Evolutionary conservation across 2,329 filamentous ascomycete genomes (phyloP).

Genomic region (Fusarium marasasianum): DNA sequence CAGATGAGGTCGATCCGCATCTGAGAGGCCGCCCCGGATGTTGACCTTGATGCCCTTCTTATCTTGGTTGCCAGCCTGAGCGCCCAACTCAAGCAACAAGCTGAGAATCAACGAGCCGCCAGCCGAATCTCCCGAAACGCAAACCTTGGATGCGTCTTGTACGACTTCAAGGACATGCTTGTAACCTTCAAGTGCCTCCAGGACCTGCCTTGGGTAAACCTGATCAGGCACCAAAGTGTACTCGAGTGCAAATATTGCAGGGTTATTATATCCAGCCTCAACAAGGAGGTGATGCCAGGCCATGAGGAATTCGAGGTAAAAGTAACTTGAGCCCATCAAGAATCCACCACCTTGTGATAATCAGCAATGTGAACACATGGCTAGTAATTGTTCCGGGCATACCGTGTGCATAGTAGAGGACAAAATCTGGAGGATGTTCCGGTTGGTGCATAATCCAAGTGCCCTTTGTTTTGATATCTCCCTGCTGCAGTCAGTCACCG

Average conservation of each 20-base stretch:
- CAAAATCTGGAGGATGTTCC: conserved; percentile 72
- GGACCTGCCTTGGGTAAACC: conserved; percentile 76
- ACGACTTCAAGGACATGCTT: conserved; percentile 71
- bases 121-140: conserved; percentile 81
- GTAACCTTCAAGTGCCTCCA: conserved; percentile 76
- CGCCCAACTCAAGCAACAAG: conserved; percentile 73
- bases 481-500: conserved; percentile 18
- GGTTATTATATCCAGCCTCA: conserved; percentile 74
- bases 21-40: conserved; percentile 20
- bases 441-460: conserved; percentile 75
- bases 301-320: conserved; percentile 86
- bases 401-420: conserved; percentile 87
- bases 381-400: conserved; percentile 34
- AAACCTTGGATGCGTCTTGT: conserved; percentile 68
- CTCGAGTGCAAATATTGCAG: conserved; percentile 81
- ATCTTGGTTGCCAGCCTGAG: conserved; percentile 38
- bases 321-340: conserved; percentile 82
- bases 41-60: conserved; percentile 22
- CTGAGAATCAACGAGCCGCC: conserved; percentile 79
- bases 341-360: conserved; percentile 75
- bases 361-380: conserved; percentile 2
- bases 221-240: conserved; percentile 82
- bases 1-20: conserved; percentile 31
- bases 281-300: conserved; percentile 74
- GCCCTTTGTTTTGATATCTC: conserved; percentile 63